A percentile compares a stretch with the other conserved stretches of the same genome.
These are phyloP conservation scores for Monilinia laxa DNA, from an alignment of 2,329 filamentous ascomycete genomes.

Conservation along the genomic window DNA sequence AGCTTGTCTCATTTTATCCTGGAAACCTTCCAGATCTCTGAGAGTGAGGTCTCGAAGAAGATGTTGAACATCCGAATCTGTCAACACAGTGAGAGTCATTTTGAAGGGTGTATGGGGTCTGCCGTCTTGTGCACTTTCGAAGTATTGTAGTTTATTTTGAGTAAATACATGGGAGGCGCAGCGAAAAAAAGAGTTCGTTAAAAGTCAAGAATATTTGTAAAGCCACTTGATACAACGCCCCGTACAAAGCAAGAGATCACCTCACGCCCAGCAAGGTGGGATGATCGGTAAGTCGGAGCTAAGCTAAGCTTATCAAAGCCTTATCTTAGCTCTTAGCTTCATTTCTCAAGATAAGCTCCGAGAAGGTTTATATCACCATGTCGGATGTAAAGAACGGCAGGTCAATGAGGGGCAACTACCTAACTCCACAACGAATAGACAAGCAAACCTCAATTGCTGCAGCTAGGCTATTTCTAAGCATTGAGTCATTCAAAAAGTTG, in stretches of 20 bases:
- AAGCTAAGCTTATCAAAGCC: constrained; percentile 1
- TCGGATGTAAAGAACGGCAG: constrained; percentile 2
- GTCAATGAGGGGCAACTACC: neutral
- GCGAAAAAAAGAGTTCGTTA: neutral
- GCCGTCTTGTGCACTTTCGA: neutral
- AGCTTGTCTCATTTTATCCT: constrained; percentile 49
- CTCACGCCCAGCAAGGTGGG: neutral
- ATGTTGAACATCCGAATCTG: constrained; percentile 54
- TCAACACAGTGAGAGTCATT: constrained; percentile 59
- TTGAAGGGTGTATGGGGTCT: constrained; percentile 26
- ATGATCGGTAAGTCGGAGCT: neutral
- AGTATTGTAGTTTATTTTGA: neutral
- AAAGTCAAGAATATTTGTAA: neutral
- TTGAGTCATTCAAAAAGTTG: neutral
- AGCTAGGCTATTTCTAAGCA: neutral
- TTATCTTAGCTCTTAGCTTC: constrained; percentile 3
- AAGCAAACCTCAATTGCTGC: neutral
- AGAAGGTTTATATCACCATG: neutral
- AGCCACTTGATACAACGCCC: neutral
- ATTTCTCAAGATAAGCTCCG: neutral
- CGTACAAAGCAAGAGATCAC: constrained; percentile 5
- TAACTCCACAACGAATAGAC: neutral
- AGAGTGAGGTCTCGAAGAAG: constrained; percentile 54
- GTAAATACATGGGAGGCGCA: neutral
- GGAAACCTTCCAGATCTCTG: constrained; percentile 54